Conservation (phyloP, 768 basidiomycete genomes). For the Clavulina sp. region DNA sequence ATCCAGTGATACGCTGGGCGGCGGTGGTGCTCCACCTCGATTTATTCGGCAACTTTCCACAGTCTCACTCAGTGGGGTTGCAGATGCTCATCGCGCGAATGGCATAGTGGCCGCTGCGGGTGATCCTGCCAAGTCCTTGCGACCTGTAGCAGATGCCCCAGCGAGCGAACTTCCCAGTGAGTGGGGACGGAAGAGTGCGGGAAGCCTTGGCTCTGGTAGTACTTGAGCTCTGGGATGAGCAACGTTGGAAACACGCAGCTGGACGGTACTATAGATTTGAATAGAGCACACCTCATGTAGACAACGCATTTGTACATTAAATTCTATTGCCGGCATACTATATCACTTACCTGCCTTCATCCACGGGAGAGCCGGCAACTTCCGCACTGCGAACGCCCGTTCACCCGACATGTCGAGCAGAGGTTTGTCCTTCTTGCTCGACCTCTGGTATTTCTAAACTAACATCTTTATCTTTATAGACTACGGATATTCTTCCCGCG, state of each 20-base stretch:
- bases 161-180: constrained; percentile 8
- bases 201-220: too few relatives aligned
- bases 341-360: neutral
- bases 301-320: neutral
- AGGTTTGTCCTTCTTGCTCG: too few relatives aligned
- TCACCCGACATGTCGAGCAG: neutral
- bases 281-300: neutral
- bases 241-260: too few relatives aligned
- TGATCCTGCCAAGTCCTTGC: neutral
- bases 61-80: constrained; percentile 1
- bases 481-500: neutral
- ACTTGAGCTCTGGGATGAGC: too few relatives aligned
- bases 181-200: neutral
- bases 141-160: constrained; percentile 6
- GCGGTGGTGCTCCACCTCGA: neutral
- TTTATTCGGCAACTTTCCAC: constrained; percentile 8
- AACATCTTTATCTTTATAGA: too few relatives aligned
- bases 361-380: neutral
- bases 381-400: neutral
- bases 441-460: too few relatives aligned
- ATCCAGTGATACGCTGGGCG: neutral
- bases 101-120: constrained; percentile 2
- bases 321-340: neutral
- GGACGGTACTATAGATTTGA: neutral
- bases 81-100: neutral